Percentiles rank a stretch among this genome's conserved stretches.
These are phyloP conservation scores for Flaveria brownii DNA, from an alignment of 129 eudicot genomes.

Conservation along the genomic window DNA sequence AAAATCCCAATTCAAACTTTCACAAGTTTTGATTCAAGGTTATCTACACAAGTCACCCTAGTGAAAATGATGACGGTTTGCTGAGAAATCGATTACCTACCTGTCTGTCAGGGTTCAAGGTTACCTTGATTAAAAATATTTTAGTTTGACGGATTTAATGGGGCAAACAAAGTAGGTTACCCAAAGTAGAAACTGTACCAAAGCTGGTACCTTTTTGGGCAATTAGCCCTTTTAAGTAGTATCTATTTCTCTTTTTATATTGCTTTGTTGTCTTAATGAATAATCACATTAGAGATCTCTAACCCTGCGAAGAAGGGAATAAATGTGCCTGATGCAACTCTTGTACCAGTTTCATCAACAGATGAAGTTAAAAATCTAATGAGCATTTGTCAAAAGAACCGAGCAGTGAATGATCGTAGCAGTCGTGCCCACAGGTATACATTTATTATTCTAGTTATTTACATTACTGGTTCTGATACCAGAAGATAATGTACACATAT, in stretches of 20 bases:
- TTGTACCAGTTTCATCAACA: slow-evolving; percentile 67
- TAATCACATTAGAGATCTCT: slow-evolving; percentile 63
- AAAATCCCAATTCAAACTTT: background rate
- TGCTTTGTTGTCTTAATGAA: slow-evolving; percentile 49
- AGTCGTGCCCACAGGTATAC: slow-evolving; percentile 82
- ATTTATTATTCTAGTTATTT: background rate
- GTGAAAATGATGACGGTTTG: too few species aligned
- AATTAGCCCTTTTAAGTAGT: background rate
- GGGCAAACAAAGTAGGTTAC: background rate
- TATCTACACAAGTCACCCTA: background rate
- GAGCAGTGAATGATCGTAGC: slow-evolving; percentile 65
- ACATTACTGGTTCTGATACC: background rate
- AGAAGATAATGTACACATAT: background rate
- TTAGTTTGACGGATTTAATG: background rate
- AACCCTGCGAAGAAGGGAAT: slow-evolving; percentile 58
- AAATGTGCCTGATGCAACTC: slow-evolving; percentile 82
- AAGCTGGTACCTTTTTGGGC: background rate
- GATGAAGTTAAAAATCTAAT: slow-evolving; percentile 63
- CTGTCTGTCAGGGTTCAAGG: too few species aligned
- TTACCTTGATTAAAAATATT: too few species aligned
- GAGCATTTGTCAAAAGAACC: slow-evolving; percentile 66
- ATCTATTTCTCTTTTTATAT: slow-evolving; percentile 1
- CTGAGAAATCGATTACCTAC: too few species aligned
- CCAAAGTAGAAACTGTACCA: background rate
- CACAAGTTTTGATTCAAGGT: background rate